A percentile compares a stretch with the other conserved stretches of the same genome.
phyloP scores from a whole-genome alignment of 176 grass and related monocot species.

The Typha latifolia region DNA sequence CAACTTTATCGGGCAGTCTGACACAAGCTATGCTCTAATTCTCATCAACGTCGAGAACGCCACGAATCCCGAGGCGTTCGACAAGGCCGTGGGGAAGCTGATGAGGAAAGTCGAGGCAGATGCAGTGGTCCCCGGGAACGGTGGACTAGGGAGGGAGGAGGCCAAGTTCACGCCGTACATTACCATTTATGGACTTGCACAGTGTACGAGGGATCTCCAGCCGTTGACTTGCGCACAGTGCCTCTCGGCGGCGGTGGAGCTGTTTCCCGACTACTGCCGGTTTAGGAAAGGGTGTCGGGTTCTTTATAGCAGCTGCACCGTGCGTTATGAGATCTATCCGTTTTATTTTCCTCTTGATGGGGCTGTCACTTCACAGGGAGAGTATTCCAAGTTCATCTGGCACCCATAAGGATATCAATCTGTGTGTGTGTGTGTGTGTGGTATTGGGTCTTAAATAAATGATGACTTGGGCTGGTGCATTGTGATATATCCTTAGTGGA shows the following conservation, averaged over 20 bases:
- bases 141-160: conserved; percentile 2
- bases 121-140: conserved; percentile 18
- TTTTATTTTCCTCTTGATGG: conserved; percentile 36
- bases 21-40: conserved; percentile 32
- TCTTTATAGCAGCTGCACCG: conserved; percentile 33
- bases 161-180: conserved; percentile 2
- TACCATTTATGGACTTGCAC: conserved; percentile 26
- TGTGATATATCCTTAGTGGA: too few species aligned
- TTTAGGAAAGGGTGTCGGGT: conserved; percentile 27
- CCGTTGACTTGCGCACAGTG: conserved; percentile 21
- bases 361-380: conserved; percentile 2
- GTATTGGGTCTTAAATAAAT: not conserved
- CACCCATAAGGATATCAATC: not conserved
- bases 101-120: conserved; percentile 20
- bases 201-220: conserved; percentile 28
- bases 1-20: conserved; percentile 36
- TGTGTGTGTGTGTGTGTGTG: not conserved
- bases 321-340: conserved; percentile 39
- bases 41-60: conserved; percentile 30
- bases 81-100: conserved; percentile 32
- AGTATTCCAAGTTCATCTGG: conserved; percentile 47
- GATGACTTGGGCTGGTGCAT: not conserved
- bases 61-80: conserved; percentile 36
- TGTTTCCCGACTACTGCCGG: conserved; percentile 21
- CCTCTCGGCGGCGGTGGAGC: conserved; percentile 13